Conservation (phyloP, 2,329 filamentous ascomycete genomes). For the Colletotrichum lupini region DNA sequence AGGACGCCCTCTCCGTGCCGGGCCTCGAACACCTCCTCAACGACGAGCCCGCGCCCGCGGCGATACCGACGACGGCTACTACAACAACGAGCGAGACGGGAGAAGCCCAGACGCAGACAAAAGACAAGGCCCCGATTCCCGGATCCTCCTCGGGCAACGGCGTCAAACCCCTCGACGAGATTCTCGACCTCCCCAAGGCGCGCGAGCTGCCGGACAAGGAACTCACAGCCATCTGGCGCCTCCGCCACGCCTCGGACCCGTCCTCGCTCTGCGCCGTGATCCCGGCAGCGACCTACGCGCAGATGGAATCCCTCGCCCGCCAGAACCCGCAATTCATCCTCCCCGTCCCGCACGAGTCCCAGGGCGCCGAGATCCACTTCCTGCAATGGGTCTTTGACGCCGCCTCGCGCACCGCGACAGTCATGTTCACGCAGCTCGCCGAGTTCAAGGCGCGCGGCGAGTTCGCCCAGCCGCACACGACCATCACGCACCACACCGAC, state of each 20-base stretch:
- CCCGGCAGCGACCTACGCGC: constrained; percentile 76
- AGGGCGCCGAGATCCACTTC: constrained; percentile 92
- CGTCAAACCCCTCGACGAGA: constrained; percentile 60
- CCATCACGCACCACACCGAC: constrained; percentile 90
- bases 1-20: constrained; percentile 66
- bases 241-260: constrained; percentile 80
- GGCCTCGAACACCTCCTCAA: constrained; percentile 40
- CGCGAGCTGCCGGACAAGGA: constrained; percentile 80
- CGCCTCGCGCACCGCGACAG: constrained; percentile 71
- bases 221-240: constrained; percentile 88
- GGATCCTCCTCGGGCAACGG: constrained; percentile 40
- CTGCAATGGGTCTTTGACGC: constrained; percentile 94
- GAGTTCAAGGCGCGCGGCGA: constrained; percentile 93
- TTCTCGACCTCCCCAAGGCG: constrained; percentile 84
- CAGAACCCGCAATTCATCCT: constrained; percentile 90
- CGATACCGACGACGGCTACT: constrained; percentile 19
- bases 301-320: constrained; percentile 78
- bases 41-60: constrained; percentile 45
- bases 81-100: not conserved
- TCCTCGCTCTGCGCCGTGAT: constrained; percentile 87
- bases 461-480: constrained; percentile 92
- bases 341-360: constrained; percentile 76
- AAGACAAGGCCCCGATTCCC: constrained; percentile 7
- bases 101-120: not conserved
- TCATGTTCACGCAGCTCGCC: constrained; percentile 93